Evolutionary conservation across 1,284 basidiomycete species (phyloP).

Genomic region (Malassezia vespertilionis): DNA sequence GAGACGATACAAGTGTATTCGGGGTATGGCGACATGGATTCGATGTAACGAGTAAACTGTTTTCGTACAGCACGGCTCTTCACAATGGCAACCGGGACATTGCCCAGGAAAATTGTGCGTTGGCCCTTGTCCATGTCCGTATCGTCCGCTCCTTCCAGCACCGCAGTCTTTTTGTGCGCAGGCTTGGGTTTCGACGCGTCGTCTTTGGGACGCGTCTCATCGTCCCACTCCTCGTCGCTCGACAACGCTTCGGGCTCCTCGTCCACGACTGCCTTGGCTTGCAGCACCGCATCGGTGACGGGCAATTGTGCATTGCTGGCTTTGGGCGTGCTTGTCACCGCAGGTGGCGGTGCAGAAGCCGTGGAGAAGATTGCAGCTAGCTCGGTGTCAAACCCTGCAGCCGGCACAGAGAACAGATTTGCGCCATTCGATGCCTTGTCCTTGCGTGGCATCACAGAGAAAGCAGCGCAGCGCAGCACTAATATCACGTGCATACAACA

Average conservation of each 20-base stretch:
- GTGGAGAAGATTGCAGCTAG: slow-evolving; percentile 44
- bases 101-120: slow-evolving; percentile 87
- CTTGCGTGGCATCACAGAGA: slow-evolving; percentile 1
- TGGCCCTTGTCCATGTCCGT: slow-evolving; percentile 53
- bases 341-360: slow-evolving; percentile 13
- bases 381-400: slow-evolving; percentile 27
- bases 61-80: slow-evolving; percentile 57
- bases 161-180: neutral
- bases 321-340: no score
- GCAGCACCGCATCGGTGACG: no score
- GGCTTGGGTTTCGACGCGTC: neutral
- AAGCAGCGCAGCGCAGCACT: neutral
- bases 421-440: neutral
- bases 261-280: slow-evolving; percentile 12
- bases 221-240: neutral
- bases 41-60: slow-evolving; percentile 46
- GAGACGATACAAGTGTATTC: slow-evolving; percentile 24
- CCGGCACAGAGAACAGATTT: neutral
- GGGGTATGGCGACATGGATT: slow-evolving; percentile 33
- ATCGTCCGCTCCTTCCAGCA: slow-evolving; percentile 27
- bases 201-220: neutral
- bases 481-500: slow-evolving; percentile 4
- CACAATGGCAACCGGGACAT: slow-evolving; percentile 65
- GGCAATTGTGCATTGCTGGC: no score
- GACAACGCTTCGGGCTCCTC: neutral